A percentile compares a stretch with the other conserved stretches of the same genome.
These are phyloP conservation scores for Miamiensis avidus DNA, from an alignment of 169 alveolate species.

Conservation along the genomic window DNA sequence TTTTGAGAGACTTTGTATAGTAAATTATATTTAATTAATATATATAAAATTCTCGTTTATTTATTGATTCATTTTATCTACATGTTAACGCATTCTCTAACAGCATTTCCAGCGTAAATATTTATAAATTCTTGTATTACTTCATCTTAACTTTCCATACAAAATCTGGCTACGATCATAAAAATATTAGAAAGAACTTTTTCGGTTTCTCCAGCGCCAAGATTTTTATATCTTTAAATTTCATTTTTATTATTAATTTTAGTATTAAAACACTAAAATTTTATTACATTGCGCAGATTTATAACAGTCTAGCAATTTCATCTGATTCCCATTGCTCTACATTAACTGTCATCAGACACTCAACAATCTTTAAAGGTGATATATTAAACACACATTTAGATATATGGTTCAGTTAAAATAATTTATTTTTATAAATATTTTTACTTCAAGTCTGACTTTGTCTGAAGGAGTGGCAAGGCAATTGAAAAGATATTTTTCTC, in stretches of 20 bases:
- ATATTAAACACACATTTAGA: no score
- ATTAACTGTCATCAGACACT: slow-evolving; percentile 34
- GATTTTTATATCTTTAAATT: slow-evolving; percentile 35
- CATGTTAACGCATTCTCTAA: slow-evolving; percentile 24
- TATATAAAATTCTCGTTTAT: neutral
- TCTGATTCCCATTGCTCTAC: slow-evolving; percentile 26
- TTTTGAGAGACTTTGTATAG: slow-evolving; percentile 8
- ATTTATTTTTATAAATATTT: no score
- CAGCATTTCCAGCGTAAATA: slow-evolving; percentile 29
- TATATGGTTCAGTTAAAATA: no score
- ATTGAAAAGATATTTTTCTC: slow-evolving; percentile 36
- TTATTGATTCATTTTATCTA: neutral
- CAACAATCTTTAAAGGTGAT: neutral
- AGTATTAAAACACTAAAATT: neutral
- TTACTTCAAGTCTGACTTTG: slow-evolving; percentile 35
- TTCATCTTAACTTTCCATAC: slow-evolving; percentile 11
- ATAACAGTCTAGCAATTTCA: slow-evolving; percentile 19
- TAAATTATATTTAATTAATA: neutral
- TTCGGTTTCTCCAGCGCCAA: slow-evolving; percentile 51
- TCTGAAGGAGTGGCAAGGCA: slow-evolving; percentile 37
- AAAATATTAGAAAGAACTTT: slow-evolving; percentile 39
- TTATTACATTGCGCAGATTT: neutral
- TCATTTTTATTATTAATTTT: no score
- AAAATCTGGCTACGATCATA: slow-evolving; percentile 39
- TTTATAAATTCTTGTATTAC: slow-evolving; percentile 25